A percentile compares a stretch with the other conserved stretches of the same genome.
phyloP scores from a whole-genome alignment of 306 rosid genomes.

The Crataegus laevigata region DNA sequence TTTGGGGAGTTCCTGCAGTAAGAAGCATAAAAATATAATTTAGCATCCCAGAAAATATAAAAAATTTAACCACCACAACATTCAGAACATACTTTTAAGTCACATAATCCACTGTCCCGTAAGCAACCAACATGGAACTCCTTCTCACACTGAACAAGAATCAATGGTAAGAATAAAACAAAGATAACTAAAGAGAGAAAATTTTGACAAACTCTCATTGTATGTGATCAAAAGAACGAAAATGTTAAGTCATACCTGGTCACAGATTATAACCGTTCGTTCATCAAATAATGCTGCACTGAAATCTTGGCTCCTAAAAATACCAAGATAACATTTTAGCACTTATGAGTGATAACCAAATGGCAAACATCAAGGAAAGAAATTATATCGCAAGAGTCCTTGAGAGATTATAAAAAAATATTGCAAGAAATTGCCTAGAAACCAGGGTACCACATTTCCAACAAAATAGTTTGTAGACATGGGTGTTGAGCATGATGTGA shows the following conservation, averaged over 20 bases:
- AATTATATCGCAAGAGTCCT: neutral
- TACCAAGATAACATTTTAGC: neutral
- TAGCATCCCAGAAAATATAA: conserved; percentile 14
- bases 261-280: conserved; percentile 88
- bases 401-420: neutral
- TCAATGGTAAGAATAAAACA: conserved; percentile 4
- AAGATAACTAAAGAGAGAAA: neutral
- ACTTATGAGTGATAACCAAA: neutral
- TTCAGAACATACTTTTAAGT: conserved; percentile 59
- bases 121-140: conserved; percentile 97
- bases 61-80: conserved; percentile 5
- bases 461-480: neutral
- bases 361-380: neutral
- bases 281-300: conserved; percentile 86
- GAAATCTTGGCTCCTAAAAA: conserved; percentile 74
- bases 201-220: neutral
- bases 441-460: neutral
- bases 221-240: neutral
- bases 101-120: conserved; percentile 70
- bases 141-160: conserved; percentile 80
- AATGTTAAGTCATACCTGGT: conserved; percentile 57
- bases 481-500: neutral
- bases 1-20: conserved; percentile 80
- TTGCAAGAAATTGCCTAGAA: neutral
- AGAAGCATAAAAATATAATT: conserved; percentile 8